Conservation (phyloP, 2,329 filamentous ascomycete genomes). For the Esteya vermicola region DNA sequence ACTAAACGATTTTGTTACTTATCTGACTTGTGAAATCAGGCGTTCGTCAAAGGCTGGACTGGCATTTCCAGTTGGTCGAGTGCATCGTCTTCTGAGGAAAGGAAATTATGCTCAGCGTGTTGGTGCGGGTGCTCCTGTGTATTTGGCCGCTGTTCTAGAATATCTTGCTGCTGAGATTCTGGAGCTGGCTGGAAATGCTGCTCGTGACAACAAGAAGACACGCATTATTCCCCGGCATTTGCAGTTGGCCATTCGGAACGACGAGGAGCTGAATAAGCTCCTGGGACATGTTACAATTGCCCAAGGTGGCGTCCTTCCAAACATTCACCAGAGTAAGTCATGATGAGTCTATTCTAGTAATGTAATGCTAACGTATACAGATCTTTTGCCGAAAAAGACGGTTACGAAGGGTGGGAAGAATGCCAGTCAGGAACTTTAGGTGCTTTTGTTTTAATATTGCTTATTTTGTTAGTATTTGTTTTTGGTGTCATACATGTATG, state of each 20-base stretch:
- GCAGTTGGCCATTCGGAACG: slow-evolving; percentile 97
- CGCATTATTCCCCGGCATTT: slow-evolving; percentile 99
- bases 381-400: slow-evolving; percentile 99
- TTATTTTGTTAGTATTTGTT: slow-evolving; percentile 47
- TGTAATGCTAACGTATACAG: slow-evolving; percentile 29
- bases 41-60: slow-evolving; percentile 99
- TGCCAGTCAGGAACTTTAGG: slow-evolving; percentile 87
- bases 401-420: slow-evolving; percentile 75
- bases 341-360: slow-evolving; percentile 1
- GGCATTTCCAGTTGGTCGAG: slow-evolving; percentile 96
- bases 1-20: slow-evolving; percentile 8
- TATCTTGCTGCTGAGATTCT: slow-evolving; percentile 98
- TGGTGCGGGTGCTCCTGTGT: slow-evolving; percentile 94
- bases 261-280: slow-evolving; percentile 98
- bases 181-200: slow-evolving; percentile 95
- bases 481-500: slow-evolving; percentile 67
- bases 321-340: slow-evolving; percentile 93
- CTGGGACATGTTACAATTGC: slow-evolving; percentile 96
- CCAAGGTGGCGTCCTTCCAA: slow-evolving; percentile 92
- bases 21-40: slow-evolving; percentile 37
- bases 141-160: slow-evolving; percentile 93
- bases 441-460: slow-evolving; percentile 31
- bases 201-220: slow-evolving; percentile 99
- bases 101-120: slow-evolving; percentile 99
- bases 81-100: slow-evolving; percentile 98